Evolutionary conservation across 106 monocot genomes (phyloP).

Genomic region (Platanthera zijinensis): DNA sequence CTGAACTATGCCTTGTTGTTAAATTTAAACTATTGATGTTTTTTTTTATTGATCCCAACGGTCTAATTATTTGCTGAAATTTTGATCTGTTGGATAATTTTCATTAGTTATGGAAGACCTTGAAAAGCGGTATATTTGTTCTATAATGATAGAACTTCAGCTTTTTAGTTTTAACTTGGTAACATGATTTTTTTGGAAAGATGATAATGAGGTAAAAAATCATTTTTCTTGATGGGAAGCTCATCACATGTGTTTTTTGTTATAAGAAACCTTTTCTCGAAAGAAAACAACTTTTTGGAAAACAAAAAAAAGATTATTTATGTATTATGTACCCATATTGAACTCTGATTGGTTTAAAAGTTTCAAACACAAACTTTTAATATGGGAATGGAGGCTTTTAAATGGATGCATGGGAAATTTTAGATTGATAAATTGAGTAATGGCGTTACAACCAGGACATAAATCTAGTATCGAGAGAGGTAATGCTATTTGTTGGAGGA

Average conservation of each 20-base stretch:
- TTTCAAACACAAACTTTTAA: neutral
- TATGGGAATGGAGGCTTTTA: neutral
- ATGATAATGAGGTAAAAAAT: neutral
- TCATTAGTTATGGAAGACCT: neutral
- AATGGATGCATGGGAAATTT: neutral
- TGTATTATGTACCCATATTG: neutral
- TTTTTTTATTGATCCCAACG: too few relatives aligned
- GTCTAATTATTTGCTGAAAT: too few relatives aligned
- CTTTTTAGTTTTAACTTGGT: neutral
- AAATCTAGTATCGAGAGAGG: neutral
- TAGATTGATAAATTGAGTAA: neutral
- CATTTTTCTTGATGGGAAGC: neutral
- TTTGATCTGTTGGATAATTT: neutral
- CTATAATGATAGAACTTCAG: neutral
- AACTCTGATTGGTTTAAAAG: neutral
- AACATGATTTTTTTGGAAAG: neutral
- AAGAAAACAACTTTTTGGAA: neutral
- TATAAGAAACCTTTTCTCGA: neutral
- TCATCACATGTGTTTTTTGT: neutral
- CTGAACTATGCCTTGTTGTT: neutral
- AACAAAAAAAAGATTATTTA: neutral
- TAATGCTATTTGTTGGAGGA: too few relatives aligned
- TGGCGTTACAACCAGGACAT: neutral
- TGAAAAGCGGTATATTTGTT: neutral
- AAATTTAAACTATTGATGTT: too few relatives aligned